Conservation (phyloP, 768 basidiomycete genomes). For the Arthromyces matolae region DNA sequence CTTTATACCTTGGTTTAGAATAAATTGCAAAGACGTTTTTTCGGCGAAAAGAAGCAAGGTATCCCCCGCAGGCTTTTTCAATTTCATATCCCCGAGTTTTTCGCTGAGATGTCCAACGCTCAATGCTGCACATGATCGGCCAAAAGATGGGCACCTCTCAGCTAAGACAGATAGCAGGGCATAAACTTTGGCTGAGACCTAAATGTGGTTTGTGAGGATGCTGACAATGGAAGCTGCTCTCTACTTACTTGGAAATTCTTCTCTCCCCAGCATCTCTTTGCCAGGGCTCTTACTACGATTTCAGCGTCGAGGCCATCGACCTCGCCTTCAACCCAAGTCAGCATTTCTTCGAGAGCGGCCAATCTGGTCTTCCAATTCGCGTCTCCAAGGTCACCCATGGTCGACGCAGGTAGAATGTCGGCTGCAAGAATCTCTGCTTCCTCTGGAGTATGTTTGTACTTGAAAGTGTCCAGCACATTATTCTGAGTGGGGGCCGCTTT, state of each 20-base stretch:
- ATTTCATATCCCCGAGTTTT: conserved; percentile 92
- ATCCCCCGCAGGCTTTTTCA: conserved; percentile 96
- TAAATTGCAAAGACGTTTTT: conserved; percentile 91
- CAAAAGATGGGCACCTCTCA: conserved; percentile 77
- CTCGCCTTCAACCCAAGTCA: conserved; percentile 71
- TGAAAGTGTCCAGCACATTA: conserved; percentile 74
- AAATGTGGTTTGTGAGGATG: conserved; percentile 3
- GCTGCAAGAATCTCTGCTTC: conserved; percentile 82
- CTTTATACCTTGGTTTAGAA: conserved; percentile 82
- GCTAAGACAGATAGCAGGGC: conserved; percentile 71
- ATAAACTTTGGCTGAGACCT: conserved; percentile 93
- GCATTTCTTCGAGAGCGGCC: conserved; percentile 83
- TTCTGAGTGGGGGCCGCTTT: conserved; percentile 50
- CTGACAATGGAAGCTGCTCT: background rate
- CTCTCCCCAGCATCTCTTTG: conserved; percentile 95
- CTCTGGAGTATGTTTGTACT: conserved; percentile 87
- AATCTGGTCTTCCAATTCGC: conserved; percentile 91
- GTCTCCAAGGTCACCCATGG: conserved; percentile 75
- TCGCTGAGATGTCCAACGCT: conserved; percentile 81
- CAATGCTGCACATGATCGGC: conserved; percentile 79
- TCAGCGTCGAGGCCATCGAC: conserved; percentile 76
- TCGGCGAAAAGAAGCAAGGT: conserved; percentile 81
- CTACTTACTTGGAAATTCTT: conserved; percentile 90
- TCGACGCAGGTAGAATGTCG: conserved; percentile 65
- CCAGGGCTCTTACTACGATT: conserved; percentile 80